Evolutionary conservation across 176 grass and related monocot genomes (phyloP), one percentile per base, ranked within the genome.

Genomic region (Oryza coarctata): DNA sequence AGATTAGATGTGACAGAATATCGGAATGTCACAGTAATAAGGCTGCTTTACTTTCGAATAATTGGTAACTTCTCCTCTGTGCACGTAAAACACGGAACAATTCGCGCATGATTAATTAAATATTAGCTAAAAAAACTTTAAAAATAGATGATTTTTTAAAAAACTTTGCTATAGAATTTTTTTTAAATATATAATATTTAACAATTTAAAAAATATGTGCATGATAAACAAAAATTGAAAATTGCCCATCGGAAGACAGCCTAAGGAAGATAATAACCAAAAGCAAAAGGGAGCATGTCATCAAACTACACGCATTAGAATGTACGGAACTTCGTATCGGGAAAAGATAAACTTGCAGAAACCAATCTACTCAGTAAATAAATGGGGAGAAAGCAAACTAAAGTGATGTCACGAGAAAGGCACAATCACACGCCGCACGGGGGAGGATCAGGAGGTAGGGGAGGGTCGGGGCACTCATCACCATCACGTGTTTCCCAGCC

Each of bases 401-500:
- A 20, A 39, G 1, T 15, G 47, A 43, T 17, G 23, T n/a, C 43
- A 57, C 23, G 44, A 45, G 82, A 73, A 85, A 33, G 30, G 22
- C 45, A 6, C 57, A 62, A 32, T 64, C 63, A 32, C 45, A 61
- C 65, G 18, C 18, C 50, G 7, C 50, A 55, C 17, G 18, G 33
- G 9, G 9, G 3, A 68, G 71, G 70, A 75, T 50, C 22, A 63
- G 13, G 13, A 26, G 5, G 32, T 1, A 4, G 3, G 32, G 32
- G 32, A 61, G 23, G n/a, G 20, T 45, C 34, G 5, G 13, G 27
- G 23, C 18, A 31, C 68, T 73, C 69, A 97, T 92, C 86, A 97
- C 77, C 12, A 97, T 83, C 11, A 98, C 95, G 84, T 93, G 92
- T 73, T 93, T 98, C 33, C 88, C 95, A 6, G 65, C 76, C 29